Base-by-base conservation (phyloP, 768 basidiomycete species). In the Collybia sp. region DNA sequence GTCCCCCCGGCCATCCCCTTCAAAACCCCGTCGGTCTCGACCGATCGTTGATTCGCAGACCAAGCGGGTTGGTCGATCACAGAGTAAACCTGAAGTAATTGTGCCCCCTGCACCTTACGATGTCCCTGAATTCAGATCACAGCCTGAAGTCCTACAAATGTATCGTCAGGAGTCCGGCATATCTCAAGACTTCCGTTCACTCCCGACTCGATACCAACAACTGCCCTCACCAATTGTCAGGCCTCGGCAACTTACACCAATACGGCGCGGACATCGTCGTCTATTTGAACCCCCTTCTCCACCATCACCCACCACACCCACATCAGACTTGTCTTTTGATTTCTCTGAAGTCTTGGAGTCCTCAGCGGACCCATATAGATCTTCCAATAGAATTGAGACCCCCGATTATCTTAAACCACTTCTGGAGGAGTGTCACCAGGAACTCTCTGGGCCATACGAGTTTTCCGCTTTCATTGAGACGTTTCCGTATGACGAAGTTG, bases 381-480 rank as follows among this genome's bases (percentile, higher is more conserved):
- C 49, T 43, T 56, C 54, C 12, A 44, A 38, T 10, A 60, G 57
- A 38, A 60, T 61, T n/a, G 54, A 65, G 11, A 57, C 66, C 18
- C 82, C 85, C 1, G 66, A 67, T 35, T 78, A 83, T 53, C 75
- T 92, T 3, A 53, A 65, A 30, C 80, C 85, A 2, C 71, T 92
- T 2, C 65, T 91, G n/a, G 66, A 68, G 11, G 86, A 88, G 61
- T 92, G 89, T 53, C 66, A 72, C 25, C 89, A 92, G 59, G 66
- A 75, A 39, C 67, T 71, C 45, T 69, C 66, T 20, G 75, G 77
- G 12, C 78, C 84, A 6, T 74, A 85, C 53, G 86, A 89, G 50
- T 92, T 93, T 55, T 87, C 85, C 37, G 76, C 85, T 2, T 93
- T 93, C 65, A 87, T 93, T 32, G 79, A 85, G 52, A 79, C 80